phyloP scores from a whole-genome alignment of 2,329 filamentous ascomycete species.

The Plectosphaerella plurivora region DNA sequence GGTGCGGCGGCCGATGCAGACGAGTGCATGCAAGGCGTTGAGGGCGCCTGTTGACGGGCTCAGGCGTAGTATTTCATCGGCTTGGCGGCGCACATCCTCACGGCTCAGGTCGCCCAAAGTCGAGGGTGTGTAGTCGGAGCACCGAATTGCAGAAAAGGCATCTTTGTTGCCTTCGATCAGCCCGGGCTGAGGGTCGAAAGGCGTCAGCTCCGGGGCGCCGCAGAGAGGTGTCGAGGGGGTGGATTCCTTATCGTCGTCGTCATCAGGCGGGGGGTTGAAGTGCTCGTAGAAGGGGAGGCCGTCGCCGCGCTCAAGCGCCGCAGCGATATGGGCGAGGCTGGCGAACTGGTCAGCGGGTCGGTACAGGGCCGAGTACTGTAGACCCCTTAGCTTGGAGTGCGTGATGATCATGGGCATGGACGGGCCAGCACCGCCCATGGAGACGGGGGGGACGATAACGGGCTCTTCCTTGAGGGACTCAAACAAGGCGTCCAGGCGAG shows the following conservation, averaged over 20 bases:
- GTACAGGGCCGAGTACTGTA: conserved; percentile 39
- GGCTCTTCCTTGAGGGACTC: conserved; percentile 33
- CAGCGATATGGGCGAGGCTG: conserved; percentile 36
- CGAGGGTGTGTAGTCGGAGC: conserved; percentile 31
- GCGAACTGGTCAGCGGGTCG: conserved; percentile 36
- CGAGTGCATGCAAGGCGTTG: conserved; percentile 32
- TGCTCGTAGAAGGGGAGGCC: conserved; percentile 35
- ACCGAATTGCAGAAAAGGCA: conserved; percentile 40
- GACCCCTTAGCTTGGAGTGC: conserved; percentile 39
- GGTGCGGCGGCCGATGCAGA: conserved; percentile 31
- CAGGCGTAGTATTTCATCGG: conserved; percentile 25
- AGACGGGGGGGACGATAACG: conserved; percentile 30
- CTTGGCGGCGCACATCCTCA: conserved; percentile 27
- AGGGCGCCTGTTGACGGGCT: conserved; percentile 39
- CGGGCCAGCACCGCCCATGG: conserved; percentile 20
- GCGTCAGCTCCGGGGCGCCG: conserved; percentile 21
- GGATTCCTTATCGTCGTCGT: neutral
- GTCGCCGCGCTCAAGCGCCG: conserved; percentile 37
- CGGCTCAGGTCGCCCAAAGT: conserved; percentile 19
- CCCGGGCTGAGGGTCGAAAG: conserved; percentile 21
- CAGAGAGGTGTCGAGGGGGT: conserved; percentile 19
- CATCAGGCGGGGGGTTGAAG: conserved; percentile 5
- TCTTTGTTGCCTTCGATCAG: conserved; percentile 30
- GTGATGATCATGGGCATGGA: conserved; percentile 45
- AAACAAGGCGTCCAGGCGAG: conserved; percentile 34